A percentile compares a stretch with the other conserved stretches of the same genome.
Conservation (phyloP, 106 monocot species). For the Allium cepa region DNA sequence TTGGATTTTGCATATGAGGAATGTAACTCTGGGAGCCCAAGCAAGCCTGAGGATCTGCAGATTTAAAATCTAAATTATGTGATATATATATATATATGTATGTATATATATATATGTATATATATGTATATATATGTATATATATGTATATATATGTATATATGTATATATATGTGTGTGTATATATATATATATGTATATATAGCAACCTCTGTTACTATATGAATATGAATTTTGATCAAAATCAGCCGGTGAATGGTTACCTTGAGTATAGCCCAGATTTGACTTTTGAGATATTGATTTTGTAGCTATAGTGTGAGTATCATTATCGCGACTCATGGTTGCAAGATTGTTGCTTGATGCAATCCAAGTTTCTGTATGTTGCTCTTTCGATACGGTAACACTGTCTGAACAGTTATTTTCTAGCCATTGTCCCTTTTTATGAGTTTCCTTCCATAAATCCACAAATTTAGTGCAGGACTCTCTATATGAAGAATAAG, state of each 20-base stretch:
- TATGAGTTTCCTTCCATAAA: slow-evolving; percentile 85
- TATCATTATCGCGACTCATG: background rate
- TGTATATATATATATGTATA: too few species aligned
- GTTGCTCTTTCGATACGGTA: slow-evolving; percentile 22
- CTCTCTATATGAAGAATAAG: slow-evolving; percentile 31
- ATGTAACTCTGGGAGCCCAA: background rate
- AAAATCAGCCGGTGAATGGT: background rate
- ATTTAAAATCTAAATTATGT: background rate
- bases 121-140: too few species aligned
- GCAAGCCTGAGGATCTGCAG: background rate
- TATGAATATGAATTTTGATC: too few species aligned
- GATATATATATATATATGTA: too few species aligned
- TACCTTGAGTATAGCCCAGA: slow-evolving; percentile 4
- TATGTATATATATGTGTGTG: too few species aligned
- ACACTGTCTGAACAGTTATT: slow-evolving; percentile 57
- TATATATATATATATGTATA: too few species aligned
- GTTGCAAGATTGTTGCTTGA: slow-evolving; percentile 3
- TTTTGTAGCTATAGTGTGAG: background rate
- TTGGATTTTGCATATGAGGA: slow-evolving; percentile 27
- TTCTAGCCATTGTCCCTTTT: slow-evolving; percentile 91
- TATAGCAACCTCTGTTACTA: too few species aligned
- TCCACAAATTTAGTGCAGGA: slow-evolving; percentile 72
- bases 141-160: too few species aligned
- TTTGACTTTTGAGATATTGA: background rate
- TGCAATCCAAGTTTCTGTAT: background rate